Base-by-base conservation (phyloP, 805 yeast genomes). In the Kluyveromyces wickerhamii region DNA sequence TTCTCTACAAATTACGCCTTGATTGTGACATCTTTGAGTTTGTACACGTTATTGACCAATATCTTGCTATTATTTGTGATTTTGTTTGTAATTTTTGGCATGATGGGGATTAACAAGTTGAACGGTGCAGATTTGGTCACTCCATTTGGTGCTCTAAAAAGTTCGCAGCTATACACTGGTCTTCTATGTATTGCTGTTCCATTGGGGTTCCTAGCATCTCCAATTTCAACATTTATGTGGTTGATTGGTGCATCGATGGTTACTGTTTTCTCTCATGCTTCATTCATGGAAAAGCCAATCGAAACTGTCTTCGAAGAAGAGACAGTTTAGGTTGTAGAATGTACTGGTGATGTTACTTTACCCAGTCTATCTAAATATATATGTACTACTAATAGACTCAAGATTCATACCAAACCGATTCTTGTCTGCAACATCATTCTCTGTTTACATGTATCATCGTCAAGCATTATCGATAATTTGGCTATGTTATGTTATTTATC, bases 281-380 rank as follows among this genome's bases (percentile, higher is more conserved):
- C 88, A 3, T 66, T 89, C 43, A 69, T 92, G 74, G 97, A 92
- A 55, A 92, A 89, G 63, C 98, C 98, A 14, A 79, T 88, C 41
- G 97, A 92, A 64, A 78, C 89, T 24, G 88, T 89, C 13, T 92
- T 89, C 54, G 92, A 87, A 54, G 96, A 86, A 56, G 85, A 81
- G 38, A 42, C 60, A 14, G 61, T 56, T 12, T 56, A 39, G 38
- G n/a, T n/a, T n/a, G n/a, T n/a, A n/a, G n/a, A n/a, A n/a, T n/a
- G n/a, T n/a, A n/a, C n/a, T n/a, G n/a, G n/a, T n/a, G n/a, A n/a
- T n/a, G n/a, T n/a, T n/a, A n/a, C n/a, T n/a, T n/a, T n/a, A n/a
- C n/a, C n/a, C n/a, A n/a, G n/a, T n/a, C n/a, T n/a, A n/a, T n/a
- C n/a, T n/a, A n/a, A n/a, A n/a, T n/a, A n/a, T n/a, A n/a, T n/a